Evolutionary conservation across 2,329 filamentous ascomycete species (phyloP).

Genomic region (Ceratocystis lukuohia): DNA sequence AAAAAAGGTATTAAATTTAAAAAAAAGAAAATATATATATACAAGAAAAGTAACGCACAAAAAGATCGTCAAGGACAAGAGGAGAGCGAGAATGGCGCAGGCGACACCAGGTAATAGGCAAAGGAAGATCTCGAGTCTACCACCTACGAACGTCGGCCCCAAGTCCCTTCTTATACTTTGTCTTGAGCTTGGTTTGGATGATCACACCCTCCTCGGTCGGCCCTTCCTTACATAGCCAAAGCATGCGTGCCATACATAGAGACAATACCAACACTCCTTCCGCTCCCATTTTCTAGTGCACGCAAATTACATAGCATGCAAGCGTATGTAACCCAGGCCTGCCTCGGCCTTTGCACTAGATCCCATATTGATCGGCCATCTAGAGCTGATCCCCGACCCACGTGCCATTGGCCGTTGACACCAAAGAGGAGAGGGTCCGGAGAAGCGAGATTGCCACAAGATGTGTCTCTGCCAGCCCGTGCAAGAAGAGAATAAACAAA

Average conservation of each 20-base stretch:
- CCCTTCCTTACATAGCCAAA: background rate
- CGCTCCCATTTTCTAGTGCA: background rate
- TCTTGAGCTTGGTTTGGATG: background rate
- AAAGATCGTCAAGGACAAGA: background rate
- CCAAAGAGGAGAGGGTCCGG: background rate
- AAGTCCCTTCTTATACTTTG: background rate
- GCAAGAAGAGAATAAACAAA: background rate
- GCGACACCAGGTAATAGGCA: background rate
- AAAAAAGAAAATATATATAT: background rate
- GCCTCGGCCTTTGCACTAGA: background rate
- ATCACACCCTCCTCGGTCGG: background rate
- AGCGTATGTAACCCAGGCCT: background rate
- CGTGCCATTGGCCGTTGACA: background rate
- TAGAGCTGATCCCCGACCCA: conserved; percentile 5
- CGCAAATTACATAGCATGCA: background rate
- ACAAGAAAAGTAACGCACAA: background rate
- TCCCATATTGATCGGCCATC: background rate
- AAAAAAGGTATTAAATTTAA: background rate
- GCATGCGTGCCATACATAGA: background rate
- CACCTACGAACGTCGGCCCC: background rate
- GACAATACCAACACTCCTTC: background rate
- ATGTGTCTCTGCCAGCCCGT: background rate
- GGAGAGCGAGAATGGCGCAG: background rate
- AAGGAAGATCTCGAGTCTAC: background rate
- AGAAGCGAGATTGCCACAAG: background rate